Evolutionary conservation across 2,329 filamentous ascomycete species (phyloP).

Genomic region (Hymenoscyphus fructigenus): DNA sequence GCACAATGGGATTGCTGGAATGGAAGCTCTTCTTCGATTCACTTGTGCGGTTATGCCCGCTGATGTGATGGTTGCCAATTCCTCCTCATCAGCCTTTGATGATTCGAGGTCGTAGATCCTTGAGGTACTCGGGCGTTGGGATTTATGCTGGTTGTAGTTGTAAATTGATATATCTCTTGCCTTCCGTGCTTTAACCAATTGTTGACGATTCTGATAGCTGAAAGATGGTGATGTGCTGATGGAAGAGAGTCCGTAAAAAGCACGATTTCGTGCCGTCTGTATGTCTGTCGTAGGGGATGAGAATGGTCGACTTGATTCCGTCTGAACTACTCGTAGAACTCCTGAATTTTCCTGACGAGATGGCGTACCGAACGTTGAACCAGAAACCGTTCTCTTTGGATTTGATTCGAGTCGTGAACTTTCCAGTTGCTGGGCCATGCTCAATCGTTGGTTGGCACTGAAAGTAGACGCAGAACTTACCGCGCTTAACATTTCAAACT

Average conservation of each 20-base stretch:
- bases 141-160: not conserved
- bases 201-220: not conserved
- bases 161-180: not conserved
- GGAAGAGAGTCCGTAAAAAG: not conserved
- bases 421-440: not conserved
- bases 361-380: not conserved
- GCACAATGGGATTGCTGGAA: slow-evolving; percentile 4
- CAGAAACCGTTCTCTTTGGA: not conserved
- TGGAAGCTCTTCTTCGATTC: not conserved
- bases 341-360: not conserved
- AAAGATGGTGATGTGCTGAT: not conserved
- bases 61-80: not conserved
- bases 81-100: not conserved
- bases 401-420: not conserved
- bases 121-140: not conserved
- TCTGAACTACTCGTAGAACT: not conserved
- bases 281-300: not conserved
- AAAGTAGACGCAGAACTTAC: not conserved
- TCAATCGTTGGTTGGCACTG: not conserved
- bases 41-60: slow-evolving; percentile 8
- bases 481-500: not conserved
- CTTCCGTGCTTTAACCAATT: not conserved
- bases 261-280: not conserved
- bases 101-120: not conserved
- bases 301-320: not conserved